These are phyloP conservation scores for Leptographium galeiforme DNA, from an alignment of 2,329 filamentous ascomycete species.

Conservation along the genomic window DNA sequence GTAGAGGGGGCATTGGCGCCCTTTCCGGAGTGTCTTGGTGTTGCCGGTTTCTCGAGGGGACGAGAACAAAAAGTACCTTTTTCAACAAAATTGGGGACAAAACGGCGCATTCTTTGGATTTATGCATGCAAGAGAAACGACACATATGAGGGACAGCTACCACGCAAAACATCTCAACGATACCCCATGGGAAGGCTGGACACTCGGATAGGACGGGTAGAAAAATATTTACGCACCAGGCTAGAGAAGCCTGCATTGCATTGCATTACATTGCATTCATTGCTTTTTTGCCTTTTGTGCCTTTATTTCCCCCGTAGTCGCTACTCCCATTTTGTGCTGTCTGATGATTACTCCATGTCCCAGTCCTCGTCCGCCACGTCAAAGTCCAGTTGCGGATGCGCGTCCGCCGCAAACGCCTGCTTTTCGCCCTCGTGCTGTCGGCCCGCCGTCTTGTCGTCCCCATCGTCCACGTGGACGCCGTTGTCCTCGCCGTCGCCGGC, in stretches of 20 bases:
- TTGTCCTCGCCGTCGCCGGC: background rate
- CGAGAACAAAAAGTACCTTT: slow-evolving; percentile 8
- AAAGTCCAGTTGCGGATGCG: slow-evolving; percentile 33
- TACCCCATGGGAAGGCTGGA: slow-evolving; percentile 15
- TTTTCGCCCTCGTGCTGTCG: background rate
- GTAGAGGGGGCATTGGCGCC: background rate
- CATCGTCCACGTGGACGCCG: background rate
- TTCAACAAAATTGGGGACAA: slow-evolving; percentile 14
- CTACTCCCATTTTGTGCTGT: too few species aligned
- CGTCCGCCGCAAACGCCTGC: slow-evolving; percentile 3
- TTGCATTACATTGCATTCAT: background rate
- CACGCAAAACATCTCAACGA: slow-evolving; percentile 22
- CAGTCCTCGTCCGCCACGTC: slow-evolving; percentile 39
- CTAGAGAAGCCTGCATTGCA: background rate
- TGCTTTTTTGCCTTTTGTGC: background rate
- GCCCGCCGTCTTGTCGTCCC: background rate
- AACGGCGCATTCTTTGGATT: slow-evolving; percentile 2
- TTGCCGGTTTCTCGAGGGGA: background rate
- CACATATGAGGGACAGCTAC: slow-evolving; percentile 1
- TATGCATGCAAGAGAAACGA: background rate
- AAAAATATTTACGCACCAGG: background rate
- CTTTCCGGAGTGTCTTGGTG: background rate
- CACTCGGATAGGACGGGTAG: background rate
- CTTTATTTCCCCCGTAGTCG: background rate
- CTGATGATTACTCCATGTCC: slow-evolving; percentile 6